Conservation (phyloP, 352 stramenopile species). For the Saprolegnia diclina region DNA sequence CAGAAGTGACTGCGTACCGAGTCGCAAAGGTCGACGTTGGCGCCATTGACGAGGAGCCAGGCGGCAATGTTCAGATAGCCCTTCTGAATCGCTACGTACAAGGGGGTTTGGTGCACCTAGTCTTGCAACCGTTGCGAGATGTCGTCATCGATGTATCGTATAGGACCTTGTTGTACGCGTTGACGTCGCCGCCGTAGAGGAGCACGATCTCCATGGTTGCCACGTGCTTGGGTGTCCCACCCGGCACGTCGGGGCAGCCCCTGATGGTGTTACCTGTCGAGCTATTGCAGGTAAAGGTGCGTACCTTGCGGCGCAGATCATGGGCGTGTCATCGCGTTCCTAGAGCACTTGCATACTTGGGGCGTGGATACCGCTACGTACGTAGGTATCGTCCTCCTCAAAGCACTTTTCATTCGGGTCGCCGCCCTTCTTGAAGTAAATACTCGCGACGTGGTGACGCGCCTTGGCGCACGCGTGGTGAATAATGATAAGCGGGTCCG, state of each 20-base stretch:
- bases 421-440: constrained; percentile 26
- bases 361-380: background rate
- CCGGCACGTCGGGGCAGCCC: constrained; percentile 17
- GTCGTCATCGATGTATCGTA: background rate
- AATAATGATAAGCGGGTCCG: constrained; percentile 21
- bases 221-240: constrained; percentile 9
- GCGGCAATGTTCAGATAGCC: constrained; percentile 20
- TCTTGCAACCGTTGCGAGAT: no score
- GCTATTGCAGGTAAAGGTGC: background rate
- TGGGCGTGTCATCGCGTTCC: constrained; percentile 26
- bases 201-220: constrained; percentile 14
- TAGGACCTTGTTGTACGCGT: constrained; percentile 24
- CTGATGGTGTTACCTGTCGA: background rate
- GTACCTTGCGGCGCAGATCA: constrained; percentile 25
- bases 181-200: constrained; percentile 23
- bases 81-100: constrained; percentile 15
- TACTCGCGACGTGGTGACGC: constrained; percentile 12
- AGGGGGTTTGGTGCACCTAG: constrained; percentile 24
- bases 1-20: constrained; percentile 3
- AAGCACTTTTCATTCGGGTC: constrained; percentile 28
- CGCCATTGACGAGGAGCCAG: constrained; percentile 23
- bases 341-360: constrained; percentile 1
- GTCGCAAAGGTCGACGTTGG: constrained; percentile 21
- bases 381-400: constrained; percentile 27
- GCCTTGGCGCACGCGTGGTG: constrained; percentile 26